Evolutionary conservation across 108 stramenopile species (phyloP).

Genomic region (Cyclotella atomus): DNA sequence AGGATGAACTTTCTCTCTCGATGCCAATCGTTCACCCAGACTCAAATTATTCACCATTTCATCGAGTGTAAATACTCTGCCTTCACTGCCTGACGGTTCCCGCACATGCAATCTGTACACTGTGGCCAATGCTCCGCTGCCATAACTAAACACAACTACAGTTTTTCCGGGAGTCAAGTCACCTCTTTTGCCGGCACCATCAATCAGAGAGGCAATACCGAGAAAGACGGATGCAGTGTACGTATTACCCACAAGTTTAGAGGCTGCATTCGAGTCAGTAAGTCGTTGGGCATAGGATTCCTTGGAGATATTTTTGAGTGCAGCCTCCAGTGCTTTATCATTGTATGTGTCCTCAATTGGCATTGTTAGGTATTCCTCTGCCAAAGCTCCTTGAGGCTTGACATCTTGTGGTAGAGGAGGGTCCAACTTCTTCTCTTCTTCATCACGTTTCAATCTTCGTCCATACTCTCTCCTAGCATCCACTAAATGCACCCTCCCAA

Average conservation of each 20-base stretch:
- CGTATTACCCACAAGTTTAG: slow-evolving; percentile 93
- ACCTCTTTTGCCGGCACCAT: slow-evolving; percentile 67
- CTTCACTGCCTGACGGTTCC: slow-evolving; percentile 36
- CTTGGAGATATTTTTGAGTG: slow-evolving; percentile 64
- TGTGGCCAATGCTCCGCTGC: slow-evolving; percentile 91
- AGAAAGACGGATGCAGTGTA: slow-evolving; percentile 97
- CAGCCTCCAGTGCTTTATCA: slow-evolving; percentile 69
- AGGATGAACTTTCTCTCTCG: slow-evolving; percentile 86
- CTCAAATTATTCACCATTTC: slow-evolving; percentile 79
- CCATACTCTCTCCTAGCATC: slow-evolving; percentile 75
- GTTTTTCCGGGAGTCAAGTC: slow-evolving; percentile 75
- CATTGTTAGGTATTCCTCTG: slow-evolving; percentile 63
- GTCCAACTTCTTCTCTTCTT: slow-evolving; percentile 55
- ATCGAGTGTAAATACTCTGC: slow-evolving; percentile 71
- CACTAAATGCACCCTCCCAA: slow-evolving; percentile 84
- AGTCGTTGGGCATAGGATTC: slow-evolving; percentile 57
- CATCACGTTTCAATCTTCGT: slow-evolving; percentile 9
- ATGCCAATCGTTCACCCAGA: slow-evolving; percentile 70
- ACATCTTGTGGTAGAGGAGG: slow-evolving; percentile 14
- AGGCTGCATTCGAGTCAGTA: slow-evolving; percentile 72
- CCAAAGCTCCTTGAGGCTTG: background rate
- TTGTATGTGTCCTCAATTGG: slow-evolving; percentile 90
- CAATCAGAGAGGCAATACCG: slow-evolving; percentile 87
- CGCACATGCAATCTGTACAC: slow-evolving; percentile 91
- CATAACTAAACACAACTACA: slow-evolving; percentile 85